A percentile compares a stretch with the other conserved stretches of the same genome.
phyloP scores from a whole-genome alignment of 345 rosid species.

The Eucalyptus dawsonii region DNA sequence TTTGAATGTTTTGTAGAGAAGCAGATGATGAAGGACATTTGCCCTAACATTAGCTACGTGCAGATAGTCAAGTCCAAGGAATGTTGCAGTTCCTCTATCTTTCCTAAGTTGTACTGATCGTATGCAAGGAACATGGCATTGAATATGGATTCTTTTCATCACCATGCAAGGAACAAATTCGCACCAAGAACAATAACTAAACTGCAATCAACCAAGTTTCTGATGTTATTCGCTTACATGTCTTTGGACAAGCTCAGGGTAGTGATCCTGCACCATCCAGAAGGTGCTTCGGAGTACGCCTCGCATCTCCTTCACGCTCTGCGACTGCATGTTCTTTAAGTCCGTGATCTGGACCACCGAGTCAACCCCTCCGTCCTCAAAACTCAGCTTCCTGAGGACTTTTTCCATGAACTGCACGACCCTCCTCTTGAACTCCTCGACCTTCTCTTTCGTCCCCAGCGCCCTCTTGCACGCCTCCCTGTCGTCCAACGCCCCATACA shows the following conservation, averaged over 20 bases:
- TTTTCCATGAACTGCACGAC: constrained; percentile 30
- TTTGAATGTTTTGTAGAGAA: neutral
- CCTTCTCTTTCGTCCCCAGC: constrained; percentile 8
- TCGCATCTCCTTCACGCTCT: constrained; percentile 17
- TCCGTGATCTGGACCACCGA: constrained; percentile 41
- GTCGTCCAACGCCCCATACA: constrained; percentile 19
- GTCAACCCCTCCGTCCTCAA: constrained; percentile 27
- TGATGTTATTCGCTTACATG: constrained; percentile 5
- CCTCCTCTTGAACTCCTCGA: constrained; percentile 17
- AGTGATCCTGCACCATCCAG: constrained; percentile 16
- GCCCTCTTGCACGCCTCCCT: constrained; percentile 1
- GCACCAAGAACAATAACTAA: neutral
- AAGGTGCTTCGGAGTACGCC: constrained; percentile 5
- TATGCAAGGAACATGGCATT: neutral
- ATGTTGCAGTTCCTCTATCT: neutral
- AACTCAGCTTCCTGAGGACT: constrained; percentile 18
- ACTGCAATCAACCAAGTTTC: neutral
- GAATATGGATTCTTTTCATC: neutral
- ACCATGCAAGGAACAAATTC: neutral
- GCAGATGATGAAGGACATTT: neutral
- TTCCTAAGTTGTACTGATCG: neutral
- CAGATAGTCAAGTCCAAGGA: neutral
- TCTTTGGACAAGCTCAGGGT: constrained; percentile 37
- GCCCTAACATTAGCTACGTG: neutral
- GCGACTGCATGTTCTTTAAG: constrained; percentile 23